These are phyloP conservation scores for Diaporthe amygdali DNA, from an alignment of 2,329 filamentous ascomycete genomes.

Conservation along the genomic window DNA sequence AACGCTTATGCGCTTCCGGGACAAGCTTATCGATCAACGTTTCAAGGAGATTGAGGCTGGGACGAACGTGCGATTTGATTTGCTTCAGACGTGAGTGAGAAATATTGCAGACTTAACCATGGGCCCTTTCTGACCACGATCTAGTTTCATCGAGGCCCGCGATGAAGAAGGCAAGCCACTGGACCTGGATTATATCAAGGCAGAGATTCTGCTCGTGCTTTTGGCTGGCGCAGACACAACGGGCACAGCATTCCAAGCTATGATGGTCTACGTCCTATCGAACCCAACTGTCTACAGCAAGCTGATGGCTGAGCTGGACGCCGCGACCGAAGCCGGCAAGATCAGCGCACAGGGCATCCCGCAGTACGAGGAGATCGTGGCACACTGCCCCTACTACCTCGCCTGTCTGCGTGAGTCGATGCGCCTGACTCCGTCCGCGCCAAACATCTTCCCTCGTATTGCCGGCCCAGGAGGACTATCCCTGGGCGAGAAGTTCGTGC, in stretches of 20 bases:
- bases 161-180: conserved; percentile 51
- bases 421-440: conserved; percentile 55
- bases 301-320: conserved; percentile 53
- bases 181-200: conserved; percentile 55
- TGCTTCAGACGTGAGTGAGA: conserved; percentile 51
- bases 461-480: conserved; percentile 37
- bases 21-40: conserved; percentile 55
- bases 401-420: conserved; percentile 56
- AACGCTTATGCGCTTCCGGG: conserved; percentile 61
- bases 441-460: conserved; percentile 55
- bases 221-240: conserved; percentile 22
- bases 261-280: conserved; percentile 46
- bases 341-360: conserved; percentile 29
- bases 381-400: conserved; percentile 52
- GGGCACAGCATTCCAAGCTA: conserved; percentile 8
- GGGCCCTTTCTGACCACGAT: not conserved
- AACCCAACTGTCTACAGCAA: conserved; percentile 46
- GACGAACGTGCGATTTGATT: conserved; percentile 49
- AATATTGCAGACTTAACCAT: not conserved
- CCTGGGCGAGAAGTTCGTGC: conserved; percentile 29
- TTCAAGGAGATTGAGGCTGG: conserved; percentile 51
- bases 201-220: conserved; percentile 55
- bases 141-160: conserved; percentile 43
- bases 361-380: conserved; percentile 42
- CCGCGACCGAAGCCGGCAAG: conserved; percentile 38